These are phyloP conservation scores for Camellia granthamiana DNA, from an alignment of 148 eudicot species.

Conservation along the genomic window DNA sequence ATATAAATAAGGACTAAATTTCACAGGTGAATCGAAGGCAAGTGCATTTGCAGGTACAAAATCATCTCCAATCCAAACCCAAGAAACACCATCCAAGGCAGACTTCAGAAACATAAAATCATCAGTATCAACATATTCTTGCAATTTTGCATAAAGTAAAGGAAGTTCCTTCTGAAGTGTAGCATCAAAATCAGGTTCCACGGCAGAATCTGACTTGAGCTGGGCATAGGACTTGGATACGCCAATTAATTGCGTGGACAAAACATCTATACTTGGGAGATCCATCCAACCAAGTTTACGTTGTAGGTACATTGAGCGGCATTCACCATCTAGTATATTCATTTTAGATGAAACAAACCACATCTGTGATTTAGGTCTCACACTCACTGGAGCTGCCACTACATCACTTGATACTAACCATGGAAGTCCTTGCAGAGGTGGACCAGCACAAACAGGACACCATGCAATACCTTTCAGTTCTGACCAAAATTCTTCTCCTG, in stretches of 20 bases:
- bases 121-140: constrained; percentile 50
- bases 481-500: constrained; percentile 79
- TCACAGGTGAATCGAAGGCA: constrained; percentile 97
- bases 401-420: constrained; percentile 58
- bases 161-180: constrained; percentile 66
- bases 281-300: constrained; percentile 84
- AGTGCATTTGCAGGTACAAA: constrained; percentile 76
- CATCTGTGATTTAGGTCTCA: constrained; percentile 84
- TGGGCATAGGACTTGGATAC: constrained; percentile 62
- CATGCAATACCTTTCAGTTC: constrained; percentile 68
- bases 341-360: constrained; percentile 85
- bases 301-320: constrained; percentile 53
- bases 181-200: constrained; percentile 47
- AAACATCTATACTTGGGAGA: constrained; percentile 48
- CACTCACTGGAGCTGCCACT: constrained; percentile 67
- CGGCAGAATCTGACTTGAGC: constrained; percentile 41
- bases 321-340: constrained; percentile 79
- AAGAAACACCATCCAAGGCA: constrained; percentile 66
- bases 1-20: constrained; percentile 86
- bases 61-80: constrained; percentile 99
- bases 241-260: constrained; percentile 66
- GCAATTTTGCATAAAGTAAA: constrained; percentile 64
- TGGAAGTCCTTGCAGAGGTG: constrained; percentile 75
- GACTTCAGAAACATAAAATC: constrained; percentile 51
- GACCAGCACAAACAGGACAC: constrained; percentile 76